Percentiles rank a stretch among this genome's conserved stretches.
Evolutionary conservation across 371 early-diverging fungal species (phyloP).

Genomic region (Saksenaea oblongispora): DNA sequence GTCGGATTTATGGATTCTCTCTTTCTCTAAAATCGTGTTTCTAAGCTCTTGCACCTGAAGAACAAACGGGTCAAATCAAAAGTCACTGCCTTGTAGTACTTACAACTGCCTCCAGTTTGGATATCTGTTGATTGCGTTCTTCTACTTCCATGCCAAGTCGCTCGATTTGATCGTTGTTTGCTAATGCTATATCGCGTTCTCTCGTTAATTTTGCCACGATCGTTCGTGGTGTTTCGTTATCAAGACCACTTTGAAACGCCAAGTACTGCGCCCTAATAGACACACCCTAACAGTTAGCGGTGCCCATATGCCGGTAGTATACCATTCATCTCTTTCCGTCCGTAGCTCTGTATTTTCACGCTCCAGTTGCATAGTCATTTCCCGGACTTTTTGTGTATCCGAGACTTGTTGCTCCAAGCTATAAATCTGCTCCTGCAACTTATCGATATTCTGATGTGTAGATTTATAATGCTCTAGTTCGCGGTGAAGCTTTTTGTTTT

Average conservation of each 20-base stretch:
- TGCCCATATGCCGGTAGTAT: no score
- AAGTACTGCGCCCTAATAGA: constrained; percentile 13
- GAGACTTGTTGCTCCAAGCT: constrained; percentile 11
- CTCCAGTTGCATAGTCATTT: constrained; percentile 9
- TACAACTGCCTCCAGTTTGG: constrained; percentile 4
- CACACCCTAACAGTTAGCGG: no score
- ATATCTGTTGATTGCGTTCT: background rate
- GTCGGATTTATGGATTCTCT: constrained; percentile 9
- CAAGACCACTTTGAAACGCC: constrained; percentile 9
- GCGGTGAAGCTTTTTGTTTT: constrained; percentile 12
- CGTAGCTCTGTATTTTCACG: constrained; percentile 18
- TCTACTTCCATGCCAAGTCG: background rate
- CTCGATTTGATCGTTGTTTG: background rate
- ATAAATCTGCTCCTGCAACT: constrained; percentile 15
- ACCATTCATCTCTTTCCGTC: constrained; percentile 21
- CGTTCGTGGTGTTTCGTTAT: constrained; percentile 13
- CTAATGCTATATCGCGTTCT: background rate
- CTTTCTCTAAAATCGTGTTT: constrained; percentile 11
- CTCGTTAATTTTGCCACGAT: constrained; percentile 8
- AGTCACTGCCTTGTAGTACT: background rate
- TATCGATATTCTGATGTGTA: constrained; percentile 14
- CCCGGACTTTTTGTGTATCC: constrained; percentile 7
- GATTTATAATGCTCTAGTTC: constrained; percentile 16
- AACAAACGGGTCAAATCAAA: background rate
- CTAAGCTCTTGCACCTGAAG: constrained; percentile 13